A percentile compares a stretch with the other conserved stretches of the same genome.
Evolutionary conservation across 2,329 filamentous ascomycete genomes (phyloP).

Genomic region (Calonectria pauciramosa): DNA sequence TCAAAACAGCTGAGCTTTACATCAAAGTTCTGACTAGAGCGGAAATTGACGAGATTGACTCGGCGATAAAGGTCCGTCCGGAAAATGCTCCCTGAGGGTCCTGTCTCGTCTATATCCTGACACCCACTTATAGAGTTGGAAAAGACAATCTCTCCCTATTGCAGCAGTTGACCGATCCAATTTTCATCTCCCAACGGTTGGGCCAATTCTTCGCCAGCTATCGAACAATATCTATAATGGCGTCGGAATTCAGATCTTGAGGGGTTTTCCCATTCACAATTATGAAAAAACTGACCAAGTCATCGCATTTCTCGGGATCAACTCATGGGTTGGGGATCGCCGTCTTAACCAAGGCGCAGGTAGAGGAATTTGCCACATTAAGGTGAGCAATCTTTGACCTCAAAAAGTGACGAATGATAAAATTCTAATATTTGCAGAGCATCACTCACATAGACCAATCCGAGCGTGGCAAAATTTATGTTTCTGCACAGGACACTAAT

Average conservation of each 20-base stretch:
- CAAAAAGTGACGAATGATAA: too few relatives aligned
- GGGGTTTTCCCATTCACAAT: neutral
- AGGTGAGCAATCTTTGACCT: neutral
- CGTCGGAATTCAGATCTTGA: constrained; percentile 2
- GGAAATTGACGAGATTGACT: constrained; percentile 11
- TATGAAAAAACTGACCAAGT: constrained; percentile 2
- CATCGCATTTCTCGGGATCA: constrained; percentile 11
- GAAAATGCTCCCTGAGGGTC: too few relatives aligned
- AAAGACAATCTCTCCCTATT: neutral
- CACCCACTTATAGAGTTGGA: neutral
- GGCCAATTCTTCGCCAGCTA: neutral
- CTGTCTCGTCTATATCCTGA: neutral
- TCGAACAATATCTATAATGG: constrained; percentile 10
- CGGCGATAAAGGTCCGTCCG: neutral
- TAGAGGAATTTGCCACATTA: neutral
- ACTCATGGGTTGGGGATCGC: constrained; percentile 5
- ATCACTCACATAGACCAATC: constrained; percentile 11
- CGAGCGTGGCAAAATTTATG: constrained; percentile 3
- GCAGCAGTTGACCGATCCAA: neutral
- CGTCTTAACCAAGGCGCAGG: constrained; percentile 8
- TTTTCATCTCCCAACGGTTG: neutral
- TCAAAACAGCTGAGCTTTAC: neutral
- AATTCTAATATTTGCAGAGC: neutral
- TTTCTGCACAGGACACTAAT: constrained; percentile 13
- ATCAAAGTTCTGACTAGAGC: neutral